Percentiles rank a stretch among this genome's conserved stretches.
Conservation (phyloP, 495 filamentous ascomycete genomes). For the Cryomyces minteri region DNA sequence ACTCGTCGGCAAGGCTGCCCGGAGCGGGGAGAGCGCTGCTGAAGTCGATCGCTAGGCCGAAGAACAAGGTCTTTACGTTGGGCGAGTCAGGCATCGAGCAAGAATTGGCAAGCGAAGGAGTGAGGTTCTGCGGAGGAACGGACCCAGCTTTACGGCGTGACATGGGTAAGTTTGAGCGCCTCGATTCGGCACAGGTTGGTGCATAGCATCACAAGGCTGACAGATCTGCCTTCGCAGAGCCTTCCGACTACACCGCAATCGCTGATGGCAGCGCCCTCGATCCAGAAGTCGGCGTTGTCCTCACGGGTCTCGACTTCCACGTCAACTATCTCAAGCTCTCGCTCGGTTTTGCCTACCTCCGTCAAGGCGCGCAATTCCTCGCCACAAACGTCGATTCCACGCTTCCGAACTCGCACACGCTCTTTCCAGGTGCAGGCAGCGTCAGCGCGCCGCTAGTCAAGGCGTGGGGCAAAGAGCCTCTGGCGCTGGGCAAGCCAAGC, state of each 20-base stretch:
- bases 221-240: conserved; percentile 10
- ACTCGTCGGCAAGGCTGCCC: too few species aligned
- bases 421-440: conserved; percentile 86
- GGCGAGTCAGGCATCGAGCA: conserved; percentile 85
- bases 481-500: conserved; percentile 80
- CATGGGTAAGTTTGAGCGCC: conserved; percentile 24
- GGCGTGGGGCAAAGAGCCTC: conserved; percentile 47
- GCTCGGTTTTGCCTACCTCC: conserved; percentile 69
- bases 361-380: conserved; percentile 69
- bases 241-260: conserved; percentile 58
- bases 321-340: conserved; percentile 85
- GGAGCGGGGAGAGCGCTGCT: too few species aligned
- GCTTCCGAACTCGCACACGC: conserved; percentile 53
- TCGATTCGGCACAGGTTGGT: too few species aligned
- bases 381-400: conserved; percentile 87
- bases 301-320: conserved; percentile 81
- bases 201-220: too few species aligned
- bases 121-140: conserved; percentile 75
- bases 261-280: conserved; percentile 64
- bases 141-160: conserved; percentile 60
- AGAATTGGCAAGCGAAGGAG: conserved; percentile 58
- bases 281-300: conserved; percentile 72
- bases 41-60: conserved; percentile 41
- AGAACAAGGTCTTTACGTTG: conserved; percentile 85
- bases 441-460: conserved; percentile 62